Base-by-base conservation (phyloP, 805 yeast species). In the Candida vartiovaarae region DNA sequence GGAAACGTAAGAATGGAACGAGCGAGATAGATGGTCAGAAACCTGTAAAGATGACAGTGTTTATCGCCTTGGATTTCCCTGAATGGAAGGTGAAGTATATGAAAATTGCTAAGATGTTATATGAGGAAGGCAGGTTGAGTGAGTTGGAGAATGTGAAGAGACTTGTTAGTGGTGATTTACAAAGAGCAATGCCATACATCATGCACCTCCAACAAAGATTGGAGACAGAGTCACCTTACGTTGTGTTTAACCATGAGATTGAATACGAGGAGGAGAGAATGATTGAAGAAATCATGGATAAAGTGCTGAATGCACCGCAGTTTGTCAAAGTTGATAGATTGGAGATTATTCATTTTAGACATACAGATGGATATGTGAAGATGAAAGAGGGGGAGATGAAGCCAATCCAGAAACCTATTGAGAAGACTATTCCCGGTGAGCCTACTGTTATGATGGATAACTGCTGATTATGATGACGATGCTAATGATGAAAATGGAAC, bases 121-220 rank as follows among this genome's bases (percentile, higher is more conserved):
- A 84, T 54, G 88, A 78, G 51, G 64, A 61, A 32, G 80, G 76
- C 27, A 65, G 75, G 30, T 70, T 85, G 56, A 70, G 78, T 49
- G 89, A 84, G 61, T 80, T 73, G 67, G 74, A 73, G 55, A 67
- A 66, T 43, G 68, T 84, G 53, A 82, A 75, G 61, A 74, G 76
- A 50, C 75, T 68, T 58, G 79, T 84, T 47, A 85, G 85, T 51
- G 80, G 78, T 62, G 98, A 93, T 59, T 85, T 90, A 84, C 89
- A 89, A 75, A 82, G 93, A 54, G 97, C 96, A 46, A 93, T 93
- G 99, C 98, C 98, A 45, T 91, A 89, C 64, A 89, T 93, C 47
- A 81, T 90, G 49, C 70, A 78, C 52, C 71, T 93, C 63, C 87
- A 91, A 65, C 86, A 82, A 61, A 80, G 95, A 68, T 72, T 93